These are phyloP conservation scores for Calonectria naviculata DNA, from an alignment of 2,329 filamentous ascomycete genomes.

Conservation along the genomic window DNA sequence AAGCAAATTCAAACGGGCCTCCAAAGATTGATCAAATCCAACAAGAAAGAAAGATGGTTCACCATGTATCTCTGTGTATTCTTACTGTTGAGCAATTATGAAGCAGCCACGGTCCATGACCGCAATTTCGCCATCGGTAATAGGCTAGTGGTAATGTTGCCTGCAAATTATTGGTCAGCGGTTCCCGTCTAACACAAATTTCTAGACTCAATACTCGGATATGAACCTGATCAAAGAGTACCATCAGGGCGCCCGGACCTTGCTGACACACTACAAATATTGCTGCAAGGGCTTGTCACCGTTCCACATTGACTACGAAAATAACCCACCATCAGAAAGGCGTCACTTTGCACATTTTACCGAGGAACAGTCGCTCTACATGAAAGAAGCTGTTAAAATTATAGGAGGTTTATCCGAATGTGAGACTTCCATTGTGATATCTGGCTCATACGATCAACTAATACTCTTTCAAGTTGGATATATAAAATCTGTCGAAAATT, in stretches of 20 bases:
- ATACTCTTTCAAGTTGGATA: background rate
- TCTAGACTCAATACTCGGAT: background rate
- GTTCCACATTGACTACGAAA: background rate
- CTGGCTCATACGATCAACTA: background rate
- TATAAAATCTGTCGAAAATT: background rate
- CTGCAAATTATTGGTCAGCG: background rate
- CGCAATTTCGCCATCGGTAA: background rate
- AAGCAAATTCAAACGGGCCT: background rate
- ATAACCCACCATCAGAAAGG: too few relatives aligned
- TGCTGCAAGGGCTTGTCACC: background rate
- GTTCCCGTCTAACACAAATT: background rate
- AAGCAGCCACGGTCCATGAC: background rate
- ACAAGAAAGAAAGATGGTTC: background rate
- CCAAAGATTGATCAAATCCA: background rate
- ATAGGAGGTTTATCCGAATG: too few relatives aligned
- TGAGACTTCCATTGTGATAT: background rate
- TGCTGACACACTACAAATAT: conserved; percentile 2
- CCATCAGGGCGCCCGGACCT: background rate
- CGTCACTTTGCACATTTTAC: background rate
- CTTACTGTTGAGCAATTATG: background rate
- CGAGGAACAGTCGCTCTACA: background rate
- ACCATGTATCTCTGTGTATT: background rate
- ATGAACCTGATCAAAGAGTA: background rate
- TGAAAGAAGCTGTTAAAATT: background rate
- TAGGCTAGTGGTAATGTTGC: background rate